These are phyloP conservation scores for Penicillium sp. DNA, from an alignment of 2,329 filamentous ascomycete genomes.

Conservation along the genomic window DNA sequence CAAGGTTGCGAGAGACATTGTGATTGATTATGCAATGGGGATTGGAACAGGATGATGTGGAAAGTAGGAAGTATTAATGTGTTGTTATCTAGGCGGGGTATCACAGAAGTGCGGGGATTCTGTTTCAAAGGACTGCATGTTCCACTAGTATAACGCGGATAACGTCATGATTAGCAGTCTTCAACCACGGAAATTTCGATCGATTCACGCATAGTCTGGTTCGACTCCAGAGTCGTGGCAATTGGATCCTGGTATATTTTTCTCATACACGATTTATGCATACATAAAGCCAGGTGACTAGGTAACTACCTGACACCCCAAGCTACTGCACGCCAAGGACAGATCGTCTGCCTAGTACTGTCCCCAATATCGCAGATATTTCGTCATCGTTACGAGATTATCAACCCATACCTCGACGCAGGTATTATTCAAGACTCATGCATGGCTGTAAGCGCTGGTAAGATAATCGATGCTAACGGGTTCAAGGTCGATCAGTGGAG, in stretches of 20 bases:
- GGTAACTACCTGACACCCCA: too few relatives aligned
- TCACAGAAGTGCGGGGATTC: not conserved
- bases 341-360: too few relatives aligned
- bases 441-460: not conserved
- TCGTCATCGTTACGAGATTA: too few relatives aligned
- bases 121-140: not conserved
- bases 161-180: not conserved
- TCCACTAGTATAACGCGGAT: not conserved
- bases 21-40: not conserved
- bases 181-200: not conserved
- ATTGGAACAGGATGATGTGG: not conserved
- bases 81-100: not conserved
- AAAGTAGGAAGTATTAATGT: not conserved
- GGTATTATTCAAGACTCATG: not conserved
- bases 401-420: too few relatives aligned
- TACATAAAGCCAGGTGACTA: too few relatives aligned
- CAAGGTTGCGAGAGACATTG: conserved; percentile 38
- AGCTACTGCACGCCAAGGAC: too few relatives aligned
- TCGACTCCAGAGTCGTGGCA: too few relatives aligned
- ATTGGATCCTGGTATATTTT: too few relatives aligned
- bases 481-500: not conserved
- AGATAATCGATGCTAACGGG: not conserved
- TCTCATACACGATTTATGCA: too few relatives aligned
- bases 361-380: too few relatives aligned
- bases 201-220: too few relatives aligned